Conservation (phyloP, 352 stramenopile species). For the Achlya hypogyna region DNA sequence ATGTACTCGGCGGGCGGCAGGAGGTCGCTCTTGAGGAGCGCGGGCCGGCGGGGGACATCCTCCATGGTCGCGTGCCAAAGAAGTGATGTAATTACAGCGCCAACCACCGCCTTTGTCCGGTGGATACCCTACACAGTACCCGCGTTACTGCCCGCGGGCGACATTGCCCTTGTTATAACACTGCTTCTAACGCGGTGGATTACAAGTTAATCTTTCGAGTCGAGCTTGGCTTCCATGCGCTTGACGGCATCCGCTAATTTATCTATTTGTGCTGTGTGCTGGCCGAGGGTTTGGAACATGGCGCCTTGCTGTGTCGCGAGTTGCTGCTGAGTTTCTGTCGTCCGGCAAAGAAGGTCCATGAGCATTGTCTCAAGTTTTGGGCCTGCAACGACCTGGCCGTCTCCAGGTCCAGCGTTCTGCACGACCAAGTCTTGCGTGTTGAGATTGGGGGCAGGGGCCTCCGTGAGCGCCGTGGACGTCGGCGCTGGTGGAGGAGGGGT, state of each 20-base stretch:
- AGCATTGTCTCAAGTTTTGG: conserved; percentile 88
- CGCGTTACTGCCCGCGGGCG: background rate
- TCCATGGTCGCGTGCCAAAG: background rate
- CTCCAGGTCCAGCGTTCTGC: conserved; percentile 45
- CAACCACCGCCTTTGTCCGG: background rate
- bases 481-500: conserved; percentile 30
- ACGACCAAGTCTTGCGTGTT: conserved; percentile 70
- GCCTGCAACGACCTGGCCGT: conserved; percentile 76
- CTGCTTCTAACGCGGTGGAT: background rate
- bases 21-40: background rate
- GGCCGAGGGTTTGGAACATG: conserved; percentile 86
- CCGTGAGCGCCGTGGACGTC: conserved; percentile 23
- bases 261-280: conserved; percentile 85
- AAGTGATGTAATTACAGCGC: background rate
- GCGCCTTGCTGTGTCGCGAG: conserved; percentile 83
- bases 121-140: background rate
- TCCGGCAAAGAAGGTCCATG: conserved; percentile 82
- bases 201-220: conserved; percentile 21
- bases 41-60: background rate
- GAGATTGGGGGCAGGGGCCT: conserved; percentile 27
- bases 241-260: conserved; percentile 75
- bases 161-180: background rate
- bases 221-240: conserved; percentile 86
- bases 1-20: conserved; percentile 69
- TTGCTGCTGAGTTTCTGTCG: conserved; percentile 83